Evolutionary conservation across 2,329 filamentous ascomycete genomes (phyloP).

Genomic region (Neoscytalidium dimidiatum): DNA sequence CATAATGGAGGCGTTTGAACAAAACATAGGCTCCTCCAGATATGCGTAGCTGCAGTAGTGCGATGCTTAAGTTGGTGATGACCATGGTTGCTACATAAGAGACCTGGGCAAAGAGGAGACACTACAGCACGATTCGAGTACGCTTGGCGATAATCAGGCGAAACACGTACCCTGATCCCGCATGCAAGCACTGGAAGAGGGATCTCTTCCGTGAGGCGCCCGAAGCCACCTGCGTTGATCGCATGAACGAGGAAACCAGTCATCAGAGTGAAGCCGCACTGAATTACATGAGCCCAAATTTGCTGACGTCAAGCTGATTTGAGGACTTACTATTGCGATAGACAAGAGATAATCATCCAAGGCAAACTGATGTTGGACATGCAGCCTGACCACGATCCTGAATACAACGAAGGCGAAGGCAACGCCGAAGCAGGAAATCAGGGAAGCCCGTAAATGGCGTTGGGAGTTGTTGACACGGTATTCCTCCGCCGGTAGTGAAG

Average conservation of each 20-base stretch:
- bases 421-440: conserved; percentile 4
- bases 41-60: conserved; percentile 5
- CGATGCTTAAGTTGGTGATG: conserved; percentile 7
- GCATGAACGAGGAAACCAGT: not conserved
- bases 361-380: conserved; percentile 4
- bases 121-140: not conserved
- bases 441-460: not conserved
- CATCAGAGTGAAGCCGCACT: not conserved
- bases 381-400: not conserved
- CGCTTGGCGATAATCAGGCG: too few species aligned
- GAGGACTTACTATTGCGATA: conserved; percentile 2
- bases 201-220: not conserved
- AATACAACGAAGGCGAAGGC: not conserved
- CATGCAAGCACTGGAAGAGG: not conserved
- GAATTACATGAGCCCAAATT: not conserved
- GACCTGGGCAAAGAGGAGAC: not conserved
- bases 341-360: conserved; percentile 5
- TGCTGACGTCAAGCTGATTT: too few species aligned
- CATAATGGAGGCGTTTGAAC: conserved; percentile 1
- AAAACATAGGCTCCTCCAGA: not conserved
- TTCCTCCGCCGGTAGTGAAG: not conserved
- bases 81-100: not conserved
- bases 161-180: not conserved
- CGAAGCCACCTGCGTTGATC: not conserved
- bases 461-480: not conserved